Conservation (phyloP, 2,329 filamentous ascomycete species). For the Talaromyces sp. region DNA sequence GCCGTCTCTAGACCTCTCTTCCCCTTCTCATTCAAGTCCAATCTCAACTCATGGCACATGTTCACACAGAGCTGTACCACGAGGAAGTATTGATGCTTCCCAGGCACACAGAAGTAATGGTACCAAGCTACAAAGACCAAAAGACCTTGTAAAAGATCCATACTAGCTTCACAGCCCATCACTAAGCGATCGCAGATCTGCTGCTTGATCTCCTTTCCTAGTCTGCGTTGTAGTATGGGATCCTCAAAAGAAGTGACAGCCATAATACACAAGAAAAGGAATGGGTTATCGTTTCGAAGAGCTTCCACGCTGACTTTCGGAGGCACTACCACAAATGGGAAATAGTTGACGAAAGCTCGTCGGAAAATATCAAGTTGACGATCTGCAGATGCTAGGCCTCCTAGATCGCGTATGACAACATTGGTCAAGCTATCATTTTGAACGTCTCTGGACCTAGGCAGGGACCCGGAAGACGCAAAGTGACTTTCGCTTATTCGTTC, state of each 20-base stretch:
- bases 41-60: not conserved
- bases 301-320: not conserved
- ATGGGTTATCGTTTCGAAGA: not conserved
- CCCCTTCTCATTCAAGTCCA: not conserved
- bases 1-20: not conserved
- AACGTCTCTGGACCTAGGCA: not conserved
- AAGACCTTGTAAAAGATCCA: slow-evolving; percentile 3
- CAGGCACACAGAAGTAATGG: not conserved
- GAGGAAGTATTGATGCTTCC: slow-evolving; percentile 4
- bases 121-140: not conserved
- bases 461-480: not conserved
- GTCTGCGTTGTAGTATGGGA: slow-evolving; percentile 1
- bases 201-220: slow-evolving; percentile 1
- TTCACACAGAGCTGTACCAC: not conserved
- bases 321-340: not conserved
- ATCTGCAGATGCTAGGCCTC: not conserved
- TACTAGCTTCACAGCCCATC: not conserved
- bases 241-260: not conserved
- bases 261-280: slow-evolving; percentile 1
- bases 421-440: not conserved
- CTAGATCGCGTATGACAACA: not conserved
- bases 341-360: not conserved
- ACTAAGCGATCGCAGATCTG: not conserved
- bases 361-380: not conserved
- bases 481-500: not conserved